phyloP scores from a whole-genome alignment of 2,329 filamentous ascomycete genomes.

The Thermoascus crustaceus region DNA sequence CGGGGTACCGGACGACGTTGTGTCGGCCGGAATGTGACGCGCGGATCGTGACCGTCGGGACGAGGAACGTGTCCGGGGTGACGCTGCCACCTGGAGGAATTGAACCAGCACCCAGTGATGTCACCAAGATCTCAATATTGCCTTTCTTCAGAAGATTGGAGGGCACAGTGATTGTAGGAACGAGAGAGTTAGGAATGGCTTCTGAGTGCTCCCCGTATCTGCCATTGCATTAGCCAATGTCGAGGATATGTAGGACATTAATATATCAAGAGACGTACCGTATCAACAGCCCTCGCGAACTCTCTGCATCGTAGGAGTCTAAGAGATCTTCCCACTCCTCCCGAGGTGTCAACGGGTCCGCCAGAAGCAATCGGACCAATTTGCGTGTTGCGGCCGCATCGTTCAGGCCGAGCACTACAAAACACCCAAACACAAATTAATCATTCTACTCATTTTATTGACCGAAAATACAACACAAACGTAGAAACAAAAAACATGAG shows the following conservation, averaged over 20 bases:
- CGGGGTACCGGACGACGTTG: conserved; percentile 66
- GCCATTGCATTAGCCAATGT: neutral
- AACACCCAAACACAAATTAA: conserved; percentile 1
- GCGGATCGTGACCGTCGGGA: conserved; percentile 64
- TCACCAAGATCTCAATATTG: conserved; percentile 54
- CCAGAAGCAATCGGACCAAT: conserved; percentile 61
- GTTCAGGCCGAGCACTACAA: conserved; percentile 43
- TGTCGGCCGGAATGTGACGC: conserved; percentile 56
- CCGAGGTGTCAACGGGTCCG: conserved; percentile 58
- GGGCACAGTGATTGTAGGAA: conserved; percentile 49
- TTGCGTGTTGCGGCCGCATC: conserved; percentile 44
- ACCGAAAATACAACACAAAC: neutral
- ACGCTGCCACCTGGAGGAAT: conserved; percentile 43
- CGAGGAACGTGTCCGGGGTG: conserved; percentile 57
- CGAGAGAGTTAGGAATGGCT: conserved; percentile 40
- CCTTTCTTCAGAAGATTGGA: conserved; percentile 48
- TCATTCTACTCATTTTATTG: neutral
- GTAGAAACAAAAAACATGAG: neutral
- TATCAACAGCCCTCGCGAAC: conserved; percentile 54
- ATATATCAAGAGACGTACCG: conserved; percentile 53
- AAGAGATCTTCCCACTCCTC: conserved; percentile 61
- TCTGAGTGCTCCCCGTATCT: conserved; percentile 49
- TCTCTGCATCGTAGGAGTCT: conserved; percentile 39
- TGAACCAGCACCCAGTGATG: conserved; percentile 42
- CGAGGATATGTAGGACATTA: conserved; percentile 42